phyloP scores from a whole-genome alignment of 805 yeast genomes.

The Martiniozyma abietophila region DNA sequence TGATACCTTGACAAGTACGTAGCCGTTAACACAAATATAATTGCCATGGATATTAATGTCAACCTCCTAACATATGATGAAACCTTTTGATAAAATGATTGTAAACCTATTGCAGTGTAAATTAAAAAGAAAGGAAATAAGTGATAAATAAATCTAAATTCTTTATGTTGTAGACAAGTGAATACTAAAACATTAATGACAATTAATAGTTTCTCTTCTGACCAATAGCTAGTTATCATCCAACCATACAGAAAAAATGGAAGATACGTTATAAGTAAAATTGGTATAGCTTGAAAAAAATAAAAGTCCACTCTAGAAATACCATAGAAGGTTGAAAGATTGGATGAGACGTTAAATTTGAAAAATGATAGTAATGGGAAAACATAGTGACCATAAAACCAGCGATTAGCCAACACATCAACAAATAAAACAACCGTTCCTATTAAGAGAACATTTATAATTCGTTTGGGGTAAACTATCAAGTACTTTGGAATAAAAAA shows the following conservation, averaged over 20 bases:
- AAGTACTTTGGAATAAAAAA: slow-evolving; percentile 39
- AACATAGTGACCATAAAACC: slow-evolving; percentile 46
- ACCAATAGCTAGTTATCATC: slow-evolving; percentile 8
- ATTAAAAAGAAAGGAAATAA: slow-evolving; percentile 64
- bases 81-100: slow-evolving; percentile 6
- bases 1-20: slow-evolving; percentile 50
- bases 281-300: slow-evolving; percentile 71
- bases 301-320: slow-evolving; percentile 79
- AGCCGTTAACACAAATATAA: slow-evolving; percentile 14
- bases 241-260: slow-evolving; percentile 50
- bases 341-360: slow-evolving; percentile 66
- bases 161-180: slow-evolving; percentile 74
- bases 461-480: slow-evolving; percentile 2
- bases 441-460: slow-evolving; percentile 7
- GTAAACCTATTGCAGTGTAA: slow-evolving; percentile 36
- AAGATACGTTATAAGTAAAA: slow-evolving; percentile 54
- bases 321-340: slow-evolving; percentile 79
- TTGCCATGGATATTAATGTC: slow-evolving; percentile 3
- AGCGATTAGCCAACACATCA: slow-evolving; percentile 43
- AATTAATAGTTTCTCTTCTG: slow-evolving; percentile 20
- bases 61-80: no score
- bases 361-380: slow-evolving; percentile 64
- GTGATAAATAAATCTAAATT: slow-evolving; percentile 82
- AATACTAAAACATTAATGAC: slow-evolving; percentile 42
- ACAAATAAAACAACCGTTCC: slow-evolving; percentile 22